A percentile compares a stretch with the other conserved stretches of the same genome.
Conservation (phyloP, 257 asterid species). For the Solanum piurae region DNA sequence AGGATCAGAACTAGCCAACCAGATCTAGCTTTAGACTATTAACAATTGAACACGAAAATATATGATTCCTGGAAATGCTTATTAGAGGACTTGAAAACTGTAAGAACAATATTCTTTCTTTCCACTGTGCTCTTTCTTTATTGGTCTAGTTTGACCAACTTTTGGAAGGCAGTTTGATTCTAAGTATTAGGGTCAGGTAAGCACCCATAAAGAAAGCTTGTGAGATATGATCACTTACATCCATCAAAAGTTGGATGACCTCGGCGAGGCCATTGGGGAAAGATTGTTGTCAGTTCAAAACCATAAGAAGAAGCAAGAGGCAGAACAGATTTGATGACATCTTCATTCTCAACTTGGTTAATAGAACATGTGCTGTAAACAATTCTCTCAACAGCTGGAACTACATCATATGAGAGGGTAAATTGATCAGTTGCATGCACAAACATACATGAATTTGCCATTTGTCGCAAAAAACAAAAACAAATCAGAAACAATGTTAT, state of each 20-base stretch:
- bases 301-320: conserved; percentile 63
- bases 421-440: neutral
- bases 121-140: neutral
- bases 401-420: conserved; percentile 15
- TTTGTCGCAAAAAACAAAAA: neutral
- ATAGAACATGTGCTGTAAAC: conserved; percentile 94
- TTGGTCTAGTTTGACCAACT: neutral
- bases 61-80: neutral
- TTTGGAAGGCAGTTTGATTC: neutral
- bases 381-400: conserved; percentile 76
- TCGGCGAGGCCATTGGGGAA: conserved; percentile 83
- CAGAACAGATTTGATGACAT: conserved; percentile 55
- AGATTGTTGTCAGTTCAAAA: conserved; percentile 47
- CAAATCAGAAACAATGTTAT: neutral
- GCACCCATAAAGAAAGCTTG: neutral
- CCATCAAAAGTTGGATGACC: conserved; percentile 76
- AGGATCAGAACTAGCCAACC: neutral
- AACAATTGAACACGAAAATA: neutral
- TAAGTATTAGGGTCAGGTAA: neutral
- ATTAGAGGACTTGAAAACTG: neutral
- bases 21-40: neutral
- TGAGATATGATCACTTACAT: conserved; percentile 33
- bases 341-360: conserved; percentile 83
- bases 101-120: neutral
- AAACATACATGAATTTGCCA: neutral